Base-by-base conservation (phyloP, 148 eudicot species). In the Limonium bicolor region DNA sequence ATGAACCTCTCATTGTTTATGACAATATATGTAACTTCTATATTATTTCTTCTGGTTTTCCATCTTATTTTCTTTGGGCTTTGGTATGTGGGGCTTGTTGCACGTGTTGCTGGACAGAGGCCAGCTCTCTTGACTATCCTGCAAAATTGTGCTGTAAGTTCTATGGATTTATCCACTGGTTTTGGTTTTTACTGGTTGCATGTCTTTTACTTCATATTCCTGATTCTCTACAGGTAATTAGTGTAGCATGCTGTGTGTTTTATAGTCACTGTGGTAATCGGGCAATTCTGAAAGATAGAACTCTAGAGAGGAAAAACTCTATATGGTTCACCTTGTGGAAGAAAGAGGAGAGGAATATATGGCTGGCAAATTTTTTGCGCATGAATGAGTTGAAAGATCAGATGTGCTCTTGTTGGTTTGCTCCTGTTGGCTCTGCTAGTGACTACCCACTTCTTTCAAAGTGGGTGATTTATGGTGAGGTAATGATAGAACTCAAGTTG, bases 401-500 rank as follows among this genome's bases (percentile, higher is more conserved):
- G 58, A 79, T 92, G 23, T 85, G 99, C 59, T 72, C 73, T 45
- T 92, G 95, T 46, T 92, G 99, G 99, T 85, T 85, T 71, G 99
- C 94, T 51, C 95, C 99, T 22, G 99, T 92, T 60, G 99, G 99
- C 24, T 92, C 95, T 36, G 99, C 95, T n/a, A 76, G 84, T 55
- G 99, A 92, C 71, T 92, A 85, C 59, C 99, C 99, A 7, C 73
- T 92, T 46, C 45, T 85, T 54, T 92, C 99, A 31, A 85, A 92
- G 73, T 92, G 99, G 99, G 94, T 92, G 42, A 85, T 85, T 52
- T 85, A 85, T 53, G 99, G 95, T 20, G 99, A 92, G 94, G 99
- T 92, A 71, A 55, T 48, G 18, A 47, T 45, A 51, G 28, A 37
- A 48, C 23, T 10, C 28, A 24, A 23, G n/a, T 18, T 27, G 36